These are phyloP conservation scores for Dendrostoma leiphaemia DNA, from an alignment of 2,329 filamentous ascomycete genomes.

Conservation along the genomic window DNA sequence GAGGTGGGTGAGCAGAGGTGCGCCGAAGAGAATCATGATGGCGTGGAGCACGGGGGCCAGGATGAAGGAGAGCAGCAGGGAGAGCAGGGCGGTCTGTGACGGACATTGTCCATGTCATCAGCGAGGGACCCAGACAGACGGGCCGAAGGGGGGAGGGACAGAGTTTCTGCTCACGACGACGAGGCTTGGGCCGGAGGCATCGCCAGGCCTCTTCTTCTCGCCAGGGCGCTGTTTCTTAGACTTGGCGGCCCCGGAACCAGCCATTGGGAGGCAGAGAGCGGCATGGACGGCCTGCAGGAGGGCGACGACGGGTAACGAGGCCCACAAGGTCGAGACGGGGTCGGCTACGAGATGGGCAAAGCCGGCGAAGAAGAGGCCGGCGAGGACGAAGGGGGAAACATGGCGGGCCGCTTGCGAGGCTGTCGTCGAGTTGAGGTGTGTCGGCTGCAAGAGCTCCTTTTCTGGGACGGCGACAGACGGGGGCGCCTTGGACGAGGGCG, in stretches of 20 bases:
- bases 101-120: no score
- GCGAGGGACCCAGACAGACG: constrained; percentile 1
- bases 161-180: constrained; percentile 41
- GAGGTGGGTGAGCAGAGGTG: constrained; percentile 80
- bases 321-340: constrained; percentile 29
- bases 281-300: constrained; percentile 48
- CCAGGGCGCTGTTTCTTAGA: constrained; percentile 51
- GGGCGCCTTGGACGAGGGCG: constrained; percentile 19
- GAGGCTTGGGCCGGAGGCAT: constrained; percentile 41
- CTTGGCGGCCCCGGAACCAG: constrained; percentile 44
- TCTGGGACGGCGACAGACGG: not conserved
- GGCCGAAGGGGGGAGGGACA: not conserved
- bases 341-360: constrained; percentile 30
- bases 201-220: constrained; percentile 41
- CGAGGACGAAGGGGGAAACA: constrained; percentile 27
- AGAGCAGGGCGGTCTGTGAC: constrained; percentile 46
- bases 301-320: constrained; percentile 28
- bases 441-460: constrained; percentile 25
- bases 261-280: constrained; percentile 61
- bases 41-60: constrained; percentile 63
- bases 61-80: constrained; percentile 62
- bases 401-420: constrained; percentile 29
- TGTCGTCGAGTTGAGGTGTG: constrained; percentile 23
- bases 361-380: constrained; percentile 25
- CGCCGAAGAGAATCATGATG: constrained; percentile 82